Percentiles rank a stretch among this genome's conserved stretches.
Conservation (phyloP, 2,329 filamentous ascomycete genomes). For the Pseudogymnoascus sp. region DNA sequence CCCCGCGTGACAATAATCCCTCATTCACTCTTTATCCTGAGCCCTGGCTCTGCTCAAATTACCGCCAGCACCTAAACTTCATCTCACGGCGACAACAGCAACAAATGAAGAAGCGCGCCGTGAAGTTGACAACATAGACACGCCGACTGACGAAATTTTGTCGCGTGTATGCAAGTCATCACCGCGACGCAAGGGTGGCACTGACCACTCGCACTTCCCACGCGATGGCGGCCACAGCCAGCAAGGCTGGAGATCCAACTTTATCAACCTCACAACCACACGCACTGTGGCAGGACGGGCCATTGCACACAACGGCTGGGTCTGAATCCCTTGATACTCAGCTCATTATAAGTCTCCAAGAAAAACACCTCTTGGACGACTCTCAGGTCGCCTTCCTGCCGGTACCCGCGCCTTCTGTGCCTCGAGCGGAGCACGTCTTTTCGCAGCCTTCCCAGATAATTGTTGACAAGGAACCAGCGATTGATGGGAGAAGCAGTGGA, state of each 20-base stretch:
- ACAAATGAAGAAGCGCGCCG: neutral
- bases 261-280: neutral
- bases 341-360: neutral
- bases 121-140: neutral
- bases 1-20: neutral
- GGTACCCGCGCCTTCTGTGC: neutral
- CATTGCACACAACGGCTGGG: neutral
- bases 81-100: neutral
- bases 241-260: neutral
- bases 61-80: neutral
- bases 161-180: constrained; percentile 8
- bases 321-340: neutral
- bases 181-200: constrained; percentile 5
- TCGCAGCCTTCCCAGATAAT: neutral
- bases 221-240: neutral
- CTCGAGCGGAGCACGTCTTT: neutral
- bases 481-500: neutral
- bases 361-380: neutral
- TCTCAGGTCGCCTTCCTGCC: neutral
- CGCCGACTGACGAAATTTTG: neutral
- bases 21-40: neutral
- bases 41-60: neutral
- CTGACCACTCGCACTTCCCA: neutral
- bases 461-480: neutral
- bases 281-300: neutral